These are phyloP conservation scores for Camellia oleifera DNA, from an alignment of 179 eudicot species.

Conservation along the genomic window DNA sequence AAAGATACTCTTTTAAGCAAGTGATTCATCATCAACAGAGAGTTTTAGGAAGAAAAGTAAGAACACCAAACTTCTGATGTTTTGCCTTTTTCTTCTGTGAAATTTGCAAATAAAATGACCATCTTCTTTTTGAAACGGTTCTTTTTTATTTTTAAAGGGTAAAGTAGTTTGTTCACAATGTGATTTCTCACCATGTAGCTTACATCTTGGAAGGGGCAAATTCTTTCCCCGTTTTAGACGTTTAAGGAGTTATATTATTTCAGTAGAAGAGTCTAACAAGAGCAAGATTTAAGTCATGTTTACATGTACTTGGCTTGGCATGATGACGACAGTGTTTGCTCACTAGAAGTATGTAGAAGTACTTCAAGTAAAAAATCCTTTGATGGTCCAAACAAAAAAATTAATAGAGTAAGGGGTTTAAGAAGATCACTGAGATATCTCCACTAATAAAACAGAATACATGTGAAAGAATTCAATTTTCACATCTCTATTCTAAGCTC, in stretches of 20 bases:
- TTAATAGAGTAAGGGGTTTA: neutral
- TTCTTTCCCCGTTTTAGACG: neutral
- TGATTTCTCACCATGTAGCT: neutral
- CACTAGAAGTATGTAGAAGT: neutral
- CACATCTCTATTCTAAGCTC: neutral
- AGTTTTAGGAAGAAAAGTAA: constrained; percentile 43
- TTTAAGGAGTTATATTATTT: neutral
- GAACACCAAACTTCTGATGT: constrained; percentile 10
- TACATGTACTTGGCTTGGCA: neutral
- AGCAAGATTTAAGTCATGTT: too few species aligned
- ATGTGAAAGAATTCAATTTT: neutral
- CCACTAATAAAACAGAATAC: neutral
- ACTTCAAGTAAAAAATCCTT: neutral
- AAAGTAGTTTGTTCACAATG: neutral
- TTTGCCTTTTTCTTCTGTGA: neutral
- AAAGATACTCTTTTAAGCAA: constrained; percentile 60
- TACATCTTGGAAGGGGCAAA: neutral
- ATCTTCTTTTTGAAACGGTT: neutral
- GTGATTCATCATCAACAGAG: constrained; percentile 53
- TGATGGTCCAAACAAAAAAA: neutral
- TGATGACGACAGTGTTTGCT: neutral
- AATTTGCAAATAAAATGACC: neutral
- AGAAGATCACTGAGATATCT: neutral
- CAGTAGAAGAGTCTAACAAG: neutral
- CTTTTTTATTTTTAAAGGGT: neutral